Base-by-base conservation (phyloP, 2,329 filamentous ascomycete genomes). In the Sporothrix protearum region DNA sequence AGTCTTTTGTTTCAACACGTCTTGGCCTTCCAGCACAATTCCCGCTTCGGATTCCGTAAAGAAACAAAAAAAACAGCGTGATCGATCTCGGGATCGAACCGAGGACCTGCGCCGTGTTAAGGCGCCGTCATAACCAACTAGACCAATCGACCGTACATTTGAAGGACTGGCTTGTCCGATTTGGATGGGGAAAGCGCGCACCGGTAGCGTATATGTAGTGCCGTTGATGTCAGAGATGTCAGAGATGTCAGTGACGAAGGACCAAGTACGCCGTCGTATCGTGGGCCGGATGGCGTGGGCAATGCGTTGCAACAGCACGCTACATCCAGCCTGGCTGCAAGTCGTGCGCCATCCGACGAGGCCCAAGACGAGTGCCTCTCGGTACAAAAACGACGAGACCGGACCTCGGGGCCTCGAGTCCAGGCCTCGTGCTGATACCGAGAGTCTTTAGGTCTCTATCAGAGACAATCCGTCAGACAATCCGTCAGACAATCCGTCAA, bases 121-220 rank as follows among this genome's bases (percentile, higher is more conserved):
- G 67, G 67, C 68, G 68, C 22, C 68, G 68, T 69, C 68, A 69
- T 69, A 69, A 69, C 68, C 68, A 69, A 69, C 68, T 69, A 69
- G 68, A 69, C 68, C 68, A 69, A 59, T 57, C 68, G 68, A 69
- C 68, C 68, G 45, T 53, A 49, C n/a, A 5, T 57, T 19, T 49
- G 45, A 3, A n/a, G n/a, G n/a, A n/a, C n/a, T n/a, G 14, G 30
- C 2, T 8, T n/a, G 3, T 49, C 7, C 39, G 42, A 30, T 39
- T 42, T 61, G 8, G 59, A 63, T 63, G 59, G 16, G 36, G 45
- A 53, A 51, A 53, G 36, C 22, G 10, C 39, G 22, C 4, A 2
- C 19, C 64, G 7, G 64, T 47, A 53, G 64, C 45, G 47, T 68
- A 53, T 66, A 66, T 66, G 42, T 42, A 45, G 57, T 7, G 30